These are phyloP conservation scores for Arthrobotrys sphaeroides DNA, from an alignment of 2,329 filamentous ascomycete species.

Conservation along the genomic window DNA sequence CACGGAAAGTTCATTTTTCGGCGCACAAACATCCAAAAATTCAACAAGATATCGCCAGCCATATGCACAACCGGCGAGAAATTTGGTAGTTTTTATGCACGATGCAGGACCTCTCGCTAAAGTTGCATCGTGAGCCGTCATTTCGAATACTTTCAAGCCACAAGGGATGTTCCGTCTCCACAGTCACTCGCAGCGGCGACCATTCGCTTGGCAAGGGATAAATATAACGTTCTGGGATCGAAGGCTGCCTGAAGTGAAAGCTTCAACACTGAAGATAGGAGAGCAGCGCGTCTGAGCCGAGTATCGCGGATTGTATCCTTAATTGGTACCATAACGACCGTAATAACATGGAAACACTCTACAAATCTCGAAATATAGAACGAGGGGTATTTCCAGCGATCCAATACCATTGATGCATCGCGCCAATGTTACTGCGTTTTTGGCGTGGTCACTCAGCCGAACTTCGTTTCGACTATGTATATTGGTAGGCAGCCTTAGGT, in stretches of 20 bases:
- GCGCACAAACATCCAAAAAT: no score
- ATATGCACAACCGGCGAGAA: conserved; percentile 27
- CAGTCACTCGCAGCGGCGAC: conserved; percentile 50
- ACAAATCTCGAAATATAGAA: background rate
- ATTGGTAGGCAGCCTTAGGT: no score
- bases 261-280: conserved; percentile 4
- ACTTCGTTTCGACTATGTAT: no score
- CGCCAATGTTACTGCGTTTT: no score
- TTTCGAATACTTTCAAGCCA: conserved; percentile 16
- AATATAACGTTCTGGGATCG: conserved; percentile 23
- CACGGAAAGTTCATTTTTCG: no score
- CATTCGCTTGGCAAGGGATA: conserved; percentile 44
- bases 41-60: no score
- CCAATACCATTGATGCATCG: no score
- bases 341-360: background rate
- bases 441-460: no score
- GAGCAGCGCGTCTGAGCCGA: background rate
- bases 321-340: background rate
- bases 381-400: background rate
- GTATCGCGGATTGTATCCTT: background rate
- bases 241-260: conserved; percentile 32
- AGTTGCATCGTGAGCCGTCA: conserved; percentile 25
- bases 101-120: conserved; percentile 40
- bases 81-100: conserved; percentile 30
- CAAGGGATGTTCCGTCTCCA: conserved; percentile 39